Evolutionary conservation across 371 early-diverging fungal genomes (phyloP).

Genomic region (Mortierella sp.): DNA sequence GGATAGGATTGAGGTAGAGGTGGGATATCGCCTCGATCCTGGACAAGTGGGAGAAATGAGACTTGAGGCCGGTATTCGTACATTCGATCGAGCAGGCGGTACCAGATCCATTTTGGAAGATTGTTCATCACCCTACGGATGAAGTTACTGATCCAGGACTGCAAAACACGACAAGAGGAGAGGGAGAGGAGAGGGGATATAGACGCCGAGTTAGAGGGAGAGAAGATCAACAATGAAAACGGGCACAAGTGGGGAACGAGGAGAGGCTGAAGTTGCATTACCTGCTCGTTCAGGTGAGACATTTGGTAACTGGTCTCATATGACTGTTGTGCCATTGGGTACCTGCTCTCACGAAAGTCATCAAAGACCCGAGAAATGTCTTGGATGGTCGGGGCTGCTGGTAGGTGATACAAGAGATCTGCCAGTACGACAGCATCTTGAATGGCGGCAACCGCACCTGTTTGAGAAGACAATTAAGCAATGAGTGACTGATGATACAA

Average conservation of each 20-base stretch:
- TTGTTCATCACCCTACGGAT: constrained; percentile 30
- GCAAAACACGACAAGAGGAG: background rate
- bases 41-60: constrained; percentile 19
- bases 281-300: constrained; percentile 35
- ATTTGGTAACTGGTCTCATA: constrained; percentile 38
- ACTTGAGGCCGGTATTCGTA: constrained; percentile 36
- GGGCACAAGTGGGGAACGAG: no score
- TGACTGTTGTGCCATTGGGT: constrained; percentile 16
- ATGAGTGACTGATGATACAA: no score
- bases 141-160: constrained; percentile 27
- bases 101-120: constrained; percentile 38
- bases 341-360: constrained; percentile 14
- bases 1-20: constrained; percentile 15
- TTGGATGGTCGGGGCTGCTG: background rate
- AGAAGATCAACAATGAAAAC: no score
- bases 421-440: constrained; percentile 29
- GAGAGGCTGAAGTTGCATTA: constrained; percentile 4
- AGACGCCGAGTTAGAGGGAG: background rate
- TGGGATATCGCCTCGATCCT: constrained; percentile 23
- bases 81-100: constrained; percentile 16
- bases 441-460: constrained; percentile 31
- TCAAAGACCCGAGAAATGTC: constrained; percentile 11
- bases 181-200: background rate
- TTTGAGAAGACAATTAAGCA: background rate
- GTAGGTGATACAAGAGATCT: constrained; percentile 19